These are phyloP conservation scores for Daldinia caldariorum DNA, from an alignment of 495 filamentous ascomycete genomes.

Conservation along the genomic window DNA sequence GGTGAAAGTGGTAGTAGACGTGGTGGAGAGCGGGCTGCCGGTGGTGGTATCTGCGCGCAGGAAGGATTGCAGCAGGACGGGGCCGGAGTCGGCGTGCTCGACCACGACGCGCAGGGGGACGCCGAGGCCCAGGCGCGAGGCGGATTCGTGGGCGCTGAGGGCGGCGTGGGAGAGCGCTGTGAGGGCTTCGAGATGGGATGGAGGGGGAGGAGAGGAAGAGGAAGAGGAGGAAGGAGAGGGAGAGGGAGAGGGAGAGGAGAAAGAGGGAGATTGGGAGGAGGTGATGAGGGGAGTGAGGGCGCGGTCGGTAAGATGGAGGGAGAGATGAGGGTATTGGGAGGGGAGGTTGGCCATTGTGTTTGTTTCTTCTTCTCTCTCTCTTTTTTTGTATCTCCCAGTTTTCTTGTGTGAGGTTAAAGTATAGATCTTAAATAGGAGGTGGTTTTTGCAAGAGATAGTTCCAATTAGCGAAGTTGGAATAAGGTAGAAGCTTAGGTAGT, in stretches of 20 bases:
- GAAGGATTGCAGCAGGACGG: conserved; percentile 52
- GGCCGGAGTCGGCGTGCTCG: conserved; percentile 49
- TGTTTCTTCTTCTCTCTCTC: conserved; percentile 1
- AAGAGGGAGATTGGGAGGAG: conserved; percentile 25
- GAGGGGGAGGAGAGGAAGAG: conserved; percentile 20
- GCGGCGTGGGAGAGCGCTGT: conserved; percentile 51
- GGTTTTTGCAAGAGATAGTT: not conserved
- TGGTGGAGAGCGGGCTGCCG: not conserved
- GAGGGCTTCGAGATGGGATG: conserved; percentile 47
- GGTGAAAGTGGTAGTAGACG: no score
- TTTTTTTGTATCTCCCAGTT: not conserved
- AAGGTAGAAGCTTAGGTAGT: not conserved
- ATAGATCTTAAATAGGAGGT: not conserved
- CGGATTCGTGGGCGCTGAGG: conserved; percentile 52
- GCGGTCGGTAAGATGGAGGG: conserved; percentile 55
- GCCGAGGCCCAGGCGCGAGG: conserved; percentile 52
- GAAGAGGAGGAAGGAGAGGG: not conserved
- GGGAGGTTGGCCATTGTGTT: conserved; percentile 51
- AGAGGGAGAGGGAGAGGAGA: no score
- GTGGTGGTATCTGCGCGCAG: conserved; percentile 36
- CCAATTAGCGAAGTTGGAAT: not conserved
- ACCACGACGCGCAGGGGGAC: conserved; percentile 54
- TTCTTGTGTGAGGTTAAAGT: not conserved
- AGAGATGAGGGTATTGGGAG: conserved; percentile 48
- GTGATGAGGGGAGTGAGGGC: conserved; percentile 56